Percentiles rank a stretch among this genome's conserved stretches.
Conservation (phyloP, 139 green algal species). For the Desmodesmus armatus region DNA sequence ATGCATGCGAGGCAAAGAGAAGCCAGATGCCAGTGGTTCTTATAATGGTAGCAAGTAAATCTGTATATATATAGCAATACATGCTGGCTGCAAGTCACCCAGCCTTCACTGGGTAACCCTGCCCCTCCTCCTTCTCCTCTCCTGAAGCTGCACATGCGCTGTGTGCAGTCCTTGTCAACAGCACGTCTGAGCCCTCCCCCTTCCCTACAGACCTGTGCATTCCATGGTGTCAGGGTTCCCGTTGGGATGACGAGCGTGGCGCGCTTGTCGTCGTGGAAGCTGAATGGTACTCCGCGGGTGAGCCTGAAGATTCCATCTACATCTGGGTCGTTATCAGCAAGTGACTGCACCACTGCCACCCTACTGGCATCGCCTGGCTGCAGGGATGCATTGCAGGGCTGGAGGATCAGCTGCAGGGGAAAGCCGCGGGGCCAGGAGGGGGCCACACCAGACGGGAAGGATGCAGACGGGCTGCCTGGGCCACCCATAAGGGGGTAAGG, state of each 20-base stretch:
- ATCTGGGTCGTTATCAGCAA: slow-evolving; percentile 13
- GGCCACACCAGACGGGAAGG: no score
- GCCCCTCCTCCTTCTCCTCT: no score
- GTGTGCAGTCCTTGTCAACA: no score
- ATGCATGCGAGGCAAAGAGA: no score
- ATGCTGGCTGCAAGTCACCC: no score
- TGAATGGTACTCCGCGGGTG: background rate
- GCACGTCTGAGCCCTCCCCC: no score
- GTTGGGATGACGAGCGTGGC: background rate
- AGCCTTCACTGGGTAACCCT: no score
- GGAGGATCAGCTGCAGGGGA: background rate
- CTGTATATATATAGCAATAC: no score
- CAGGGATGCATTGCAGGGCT: background rate
- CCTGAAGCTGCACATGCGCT: no score
- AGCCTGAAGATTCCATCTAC: slow-evolving; percentile 23
- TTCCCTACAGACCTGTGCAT: no score
- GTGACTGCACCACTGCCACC: background rate
- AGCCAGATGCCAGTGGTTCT: no score
- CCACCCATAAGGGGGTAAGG: slow-evolving; percentile 15
- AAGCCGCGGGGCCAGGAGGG: background rate
- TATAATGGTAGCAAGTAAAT: no score
- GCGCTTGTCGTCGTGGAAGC: background rate
- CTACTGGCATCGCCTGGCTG: background rate
- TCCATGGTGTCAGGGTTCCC: slow-evolving; percentile 1
- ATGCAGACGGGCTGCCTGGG: background rate